Percentiles rank a stretch among this genome's conserved stretches.
These are phyloP conservation scores for Ophiobolus disseminans DNA, from an alignment of 2,329 filamentous ascomycete genomes.

Conservation along the genomic window DNA sequence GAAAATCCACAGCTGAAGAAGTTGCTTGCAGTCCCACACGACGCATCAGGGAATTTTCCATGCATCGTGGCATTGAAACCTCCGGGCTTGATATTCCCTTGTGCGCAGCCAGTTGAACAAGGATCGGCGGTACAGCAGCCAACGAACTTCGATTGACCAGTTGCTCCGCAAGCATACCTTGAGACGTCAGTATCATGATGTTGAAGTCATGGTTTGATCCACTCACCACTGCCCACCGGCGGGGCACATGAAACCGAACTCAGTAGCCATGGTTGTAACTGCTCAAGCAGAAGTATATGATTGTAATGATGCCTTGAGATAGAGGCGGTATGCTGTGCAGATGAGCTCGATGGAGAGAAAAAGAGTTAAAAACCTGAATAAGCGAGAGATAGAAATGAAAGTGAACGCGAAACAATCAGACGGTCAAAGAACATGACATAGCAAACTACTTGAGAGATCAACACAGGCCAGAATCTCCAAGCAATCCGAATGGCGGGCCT, in stretches of 20 bases:
- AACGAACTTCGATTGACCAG: constrained; percentile 44
- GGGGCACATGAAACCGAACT: constrained; percentile 31
- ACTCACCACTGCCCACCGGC: constrained; percentile 31
- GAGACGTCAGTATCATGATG: constrained; percentile 8
- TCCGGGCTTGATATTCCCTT: constrained; percentile 40
- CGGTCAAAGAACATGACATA: constrained; percentile 12
- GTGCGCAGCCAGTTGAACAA: constrained; percentile 48
- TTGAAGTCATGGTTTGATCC: not conserved
- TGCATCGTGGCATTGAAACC: constrained; percentile 44
- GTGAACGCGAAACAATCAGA: constrained; percentile 7
- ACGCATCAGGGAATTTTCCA: constrained; percentile 41
- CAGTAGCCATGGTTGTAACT: constrained; percentile 9
- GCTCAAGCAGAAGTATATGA: constrained; percentile 2
- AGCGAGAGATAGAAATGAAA: constrained; percentile 7
- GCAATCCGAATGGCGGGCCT: constrained; percentile 13
- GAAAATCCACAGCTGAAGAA: constrained; percentile 49
- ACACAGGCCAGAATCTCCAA: constrained; percentile 7
- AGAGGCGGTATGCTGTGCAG: not conserved
- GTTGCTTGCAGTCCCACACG: constrained; percentile 33
- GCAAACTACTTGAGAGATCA: constrained; percentile 12
- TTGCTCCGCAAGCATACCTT: constrained; percentile 33
- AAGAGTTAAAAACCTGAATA: not conserved
- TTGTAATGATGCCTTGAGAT: not conserved
- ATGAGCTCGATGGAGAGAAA: not conserved
- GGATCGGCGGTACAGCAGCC: constrained; percentile 51